These are phyloP conservation scores for Hypoxylon sp. DNA, from an alignment of 2,329 filamentous ascomycete genomes.

Conservation along the genomic window DNA sequence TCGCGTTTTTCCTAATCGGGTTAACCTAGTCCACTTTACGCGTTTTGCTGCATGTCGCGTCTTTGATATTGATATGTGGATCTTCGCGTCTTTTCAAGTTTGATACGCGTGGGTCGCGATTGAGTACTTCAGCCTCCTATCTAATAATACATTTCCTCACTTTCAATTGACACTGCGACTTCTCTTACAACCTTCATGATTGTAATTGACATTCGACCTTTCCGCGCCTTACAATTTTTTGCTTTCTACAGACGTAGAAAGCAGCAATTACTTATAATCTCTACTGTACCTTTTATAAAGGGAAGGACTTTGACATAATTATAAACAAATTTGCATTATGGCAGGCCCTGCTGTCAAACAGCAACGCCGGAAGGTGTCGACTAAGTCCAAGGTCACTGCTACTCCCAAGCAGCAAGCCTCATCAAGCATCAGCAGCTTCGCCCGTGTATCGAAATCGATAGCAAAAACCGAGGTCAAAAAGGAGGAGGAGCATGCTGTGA, in stretches of 20 bases:
- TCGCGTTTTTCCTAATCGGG: slow-evolving; percentile 23
- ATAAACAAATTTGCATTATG: slow-evolving; percentile 44
- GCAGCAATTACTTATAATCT: slow-evolving; percentile 16
- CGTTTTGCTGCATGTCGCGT: slow-evolving; percentile 36
- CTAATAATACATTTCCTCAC: slow-evolving; percentile 26
- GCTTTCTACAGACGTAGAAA: slow-evolving; percentile 20
- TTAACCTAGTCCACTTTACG: slow-evolving; percentile 37
- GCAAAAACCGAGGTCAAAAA: slow-evolving; percentile 57
- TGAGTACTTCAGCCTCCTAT: slow-evolving; percentile 20
- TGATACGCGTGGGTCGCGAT: slow-evolving; percentile 37
- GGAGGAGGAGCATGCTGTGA: slow-evolving; percentile 51
- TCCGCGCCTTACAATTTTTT: slow-evolving; percentile 26
- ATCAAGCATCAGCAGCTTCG: slow-evolving; percentile 61
- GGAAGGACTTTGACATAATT: slow-evolving; percentile 12
- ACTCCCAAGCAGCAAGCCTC: slow-evolving; percentile 51
- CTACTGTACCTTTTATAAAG: slow-evolving; percentile 11
- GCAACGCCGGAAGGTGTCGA: slow-evolving; percentile 49
- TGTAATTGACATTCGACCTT: slow-evolving; percentile 22
- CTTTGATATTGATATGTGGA: slow-evolving; percentile 18
- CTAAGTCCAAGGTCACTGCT: slow-evolving; percentile 47
- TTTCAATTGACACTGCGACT: slow-evolving; percentile 25
- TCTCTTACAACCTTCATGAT: slow-evolving; percentile 26
- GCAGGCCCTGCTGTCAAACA: slow-evolving; percentile 49
- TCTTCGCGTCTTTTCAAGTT: slow-evolving; percentile 39
- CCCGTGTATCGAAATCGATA: slow-evolving; percentile 64